Base-by-base conservation (phyloP, 2,329 filamentous ascomycete genomes). In the Mollisiaceae sp. region DNA sequence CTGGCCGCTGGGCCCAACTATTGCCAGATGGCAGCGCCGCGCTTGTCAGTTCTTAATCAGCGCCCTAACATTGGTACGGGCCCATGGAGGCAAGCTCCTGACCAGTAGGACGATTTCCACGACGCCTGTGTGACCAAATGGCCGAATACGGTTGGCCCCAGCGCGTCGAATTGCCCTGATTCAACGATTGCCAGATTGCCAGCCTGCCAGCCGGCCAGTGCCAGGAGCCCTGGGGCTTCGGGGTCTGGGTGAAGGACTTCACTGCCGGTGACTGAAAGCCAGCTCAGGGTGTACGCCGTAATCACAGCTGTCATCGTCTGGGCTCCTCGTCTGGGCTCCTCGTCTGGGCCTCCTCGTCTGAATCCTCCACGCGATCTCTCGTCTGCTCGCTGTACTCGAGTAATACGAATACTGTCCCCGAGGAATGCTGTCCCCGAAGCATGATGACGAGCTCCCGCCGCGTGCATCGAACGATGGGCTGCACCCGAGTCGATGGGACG, bases 41-140 rank as follows among this genome's bases (percentile, higher is more conserved):
- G 66, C 65, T 65, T 70, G 67, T 72, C 62, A 71, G 57, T 55
- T 55, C 64, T 73, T 70, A 73, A 69, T 72, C 68, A 72, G 67
- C 69, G 65, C 54, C 45, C 59, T 52, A 45, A 64, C 41, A 56
- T 36, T 61, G 62, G 43, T 65, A 66, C 56, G 39, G 59, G 54
- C 54, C 64, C 60, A 22, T 41, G 27, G 47, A 47, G 22, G 35
- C 55, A 57, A 22, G 22, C 47, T 15, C 12, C n/a, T 35, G 55
- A 27, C 70, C 66, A 70, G 54, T 72, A 65, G 66, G 60, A 65
- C 56, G 1, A 36, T 32, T 50, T 22, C 35, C 57, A 47, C 50
- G 52, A 67, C 66, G 63, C 64, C 65, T 65, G 64, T 62, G 68
- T 62, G 58, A 65, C 43, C 39, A 66, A 35, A 69, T 67, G 55